A percentile compares a stretch with the other conserved stretches of the same genome.
Evolutionary conservation across 2,329 filamentous ascomycete species (phyloP).

Genomic region (Hymenotorrendiella dingleyae): DNA sequence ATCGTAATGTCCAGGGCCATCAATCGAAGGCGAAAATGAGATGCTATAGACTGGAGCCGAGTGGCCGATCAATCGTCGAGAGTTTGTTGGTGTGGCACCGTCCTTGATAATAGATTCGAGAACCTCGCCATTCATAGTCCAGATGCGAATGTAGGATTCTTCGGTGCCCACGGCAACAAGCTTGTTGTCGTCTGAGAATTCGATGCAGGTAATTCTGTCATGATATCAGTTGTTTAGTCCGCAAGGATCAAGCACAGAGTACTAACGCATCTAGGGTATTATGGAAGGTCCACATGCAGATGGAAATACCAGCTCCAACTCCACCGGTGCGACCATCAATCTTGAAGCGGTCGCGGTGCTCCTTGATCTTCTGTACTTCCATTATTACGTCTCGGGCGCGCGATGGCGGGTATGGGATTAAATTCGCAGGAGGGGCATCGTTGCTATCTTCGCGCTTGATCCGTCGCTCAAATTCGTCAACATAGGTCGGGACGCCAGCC

Average conservation of each 20-base stretch:
- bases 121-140: slow-evolving; percentile 81
- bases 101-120: slow-evolving; percentile 62
- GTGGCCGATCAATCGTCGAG: slow-evolving; percentile 76
- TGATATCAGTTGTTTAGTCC: slow-evolving; percentile 11
- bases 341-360: slow-evolving; percentile 85
- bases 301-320: slow-evolving; percentile 74
- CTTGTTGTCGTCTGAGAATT: slow-evolving; percentile 87
- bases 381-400: slow-evolving; percentile 85
- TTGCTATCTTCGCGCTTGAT: slow-evolving; percentile 85
- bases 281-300: slow-evolving; percentile 98
- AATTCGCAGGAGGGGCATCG: slow-evolving; percentile 71
- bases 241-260: slow-evolving; percentile 3
- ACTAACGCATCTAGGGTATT: slow-evolving; percentile 85
- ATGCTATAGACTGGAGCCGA: slow-evolving; percentile 84
- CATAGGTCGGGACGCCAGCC: slow-evolving; percentile 63
- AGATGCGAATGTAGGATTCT: slow-evolving; percentile 93
- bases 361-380: slow-evolving; percentile 89
- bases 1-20: slow-evolving; percentile 22
- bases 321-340: slow-evolving; percentile 82
- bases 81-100: slow-evolving; percentile 62
- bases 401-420: slow-evolving; percentile 82
- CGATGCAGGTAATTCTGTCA: slow-evolving; percentile 76
- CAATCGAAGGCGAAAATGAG: slow-evolving; percentile 61
- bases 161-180: slow-evolving; percentile 84
- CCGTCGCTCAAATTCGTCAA: slow-evolving; percentile 83